Evolutionary conservation across 2,329 filamentous ascomycete genomes (phyloP).

Genomic region (Ustulina deusta): DNA sequence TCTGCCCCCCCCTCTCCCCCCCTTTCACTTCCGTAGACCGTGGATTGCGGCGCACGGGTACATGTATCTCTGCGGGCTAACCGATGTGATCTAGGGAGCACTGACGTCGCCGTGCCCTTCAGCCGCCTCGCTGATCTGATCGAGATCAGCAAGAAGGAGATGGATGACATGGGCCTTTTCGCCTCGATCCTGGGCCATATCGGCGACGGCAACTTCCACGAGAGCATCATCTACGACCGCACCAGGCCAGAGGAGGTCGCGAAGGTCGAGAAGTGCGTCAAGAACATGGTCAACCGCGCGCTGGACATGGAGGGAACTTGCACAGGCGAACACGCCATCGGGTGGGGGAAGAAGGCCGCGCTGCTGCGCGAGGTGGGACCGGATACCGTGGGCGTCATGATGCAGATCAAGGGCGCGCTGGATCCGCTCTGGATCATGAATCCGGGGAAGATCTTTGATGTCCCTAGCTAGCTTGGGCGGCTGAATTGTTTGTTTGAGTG

Average conservation of each 20-base stretch:
- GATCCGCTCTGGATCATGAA: slow-evolving; percentile 93
- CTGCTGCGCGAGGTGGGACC: slow-evolving; percentile 82
- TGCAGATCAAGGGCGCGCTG: slow-evolving; percentile 81
- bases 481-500: not conserved
- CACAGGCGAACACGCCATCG: slow-evolving; percentile 88
- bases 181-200: slow-evolving; percentile 90
- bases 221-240: slow-evolving; percentile 88
- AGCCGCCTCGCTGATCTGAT: slow-evolving; percentile 78
- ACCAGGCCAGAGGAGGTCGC: slow-evolving; percentile 75
- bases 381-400: slow-evolving; percentile 87
- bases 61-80: not conserved
- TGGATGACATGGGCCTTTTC: slow-evolving; percentile 87
- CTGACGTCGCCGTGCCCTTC: slow-evolving; percentile 86
- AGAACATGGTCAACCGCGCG: slow-evolving; percentile 91
- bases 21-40: not conserved
- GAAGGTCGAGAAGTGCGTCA: slow-evolving; percentile 83
- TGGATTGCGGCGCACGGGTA: not conserved
- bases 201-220: slow-evolving; percentile 94
- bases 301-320: slow-evolving; percentile 95
- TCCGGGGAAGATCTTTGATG: slow-evolving; percentile 90
- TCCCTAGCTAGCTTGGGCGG: slow-evolving; percentile 50
- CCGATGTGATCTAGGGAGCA: slow-evolving; percentile 68
- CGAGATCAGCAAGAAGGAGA: slow-evolving; percentile 88
- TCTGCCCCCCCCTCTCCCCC: slow-evolving; percentile 47
- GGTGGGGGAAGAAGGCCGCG: slow-evolving; percentile 86